These are phyloP conservation scores for Pterocarpus macrocarpus DNA, from an alignment of 306 rosid genomes.

Conservation along the genomic window DNA sequence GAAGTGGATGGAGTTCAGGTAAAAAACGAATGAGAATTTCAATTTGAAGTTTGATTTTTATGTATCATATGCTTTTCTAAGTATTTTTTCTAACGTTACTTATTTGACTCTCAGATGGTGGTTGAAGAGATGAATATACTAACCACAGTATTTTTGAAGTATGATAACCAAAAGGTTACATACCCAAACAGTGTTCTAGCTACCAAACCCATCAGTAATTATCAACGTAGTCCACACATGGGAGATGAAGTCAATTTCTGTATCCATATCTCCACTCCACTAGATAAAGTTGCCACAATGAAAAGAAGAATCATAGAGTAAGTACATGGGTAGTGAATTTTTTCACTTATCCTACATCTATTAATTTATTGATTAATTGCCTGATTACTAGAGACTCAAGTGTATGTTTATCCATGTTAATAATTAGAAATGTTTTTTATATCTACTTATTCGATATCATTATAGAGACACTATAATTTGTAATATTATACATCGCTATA, in stretches of 20 bases:
- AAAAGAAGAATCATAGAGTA: constrained; percentile 68
- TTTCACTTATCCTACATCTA: neutral
- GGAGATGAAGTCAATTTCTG: constrained; percentile 50
- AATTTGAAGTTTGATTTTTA: neutral
- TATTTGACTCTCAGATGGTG: constrained; percentile 63
- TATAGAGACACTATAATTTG: too few relatives aligned
- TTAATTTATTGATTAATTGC: neutral
- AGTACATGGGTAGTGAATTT: neutral
- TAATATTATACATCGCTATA: too few relatives aligned
- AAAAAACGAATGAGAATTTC: neutral
- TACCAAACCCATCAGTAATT: constrained; percentile 51
- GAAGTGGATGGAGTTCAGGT: constrained; percentile 77
- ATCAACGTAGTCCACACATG: constrained; percentile 76
- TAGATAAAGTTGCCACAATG: constrained; percentile 61
- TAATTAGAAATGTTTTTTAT: too few relatives aligned
- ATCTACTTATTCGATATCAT: too few relatives aligned
- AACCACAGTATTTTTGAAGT: constrained; percentile 67
- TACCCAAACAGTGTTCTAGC: constrained; percentile 71
- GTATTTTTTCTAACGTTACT: neutral
- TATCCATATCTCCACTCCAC: constrained; percentile 71
- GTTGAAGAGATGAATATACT: constrained; percentile 52
- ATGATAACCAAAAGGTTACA: constrained; percentile 61
- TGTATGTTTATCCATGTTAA: neutral
- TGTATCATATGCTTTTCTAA: too few relatives aligned
- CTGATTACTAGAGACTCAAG: neutral